Base-by-base conservation (phyloP, 148 eudicot genomes). In the Chenopodium berlandieri region DNA sequence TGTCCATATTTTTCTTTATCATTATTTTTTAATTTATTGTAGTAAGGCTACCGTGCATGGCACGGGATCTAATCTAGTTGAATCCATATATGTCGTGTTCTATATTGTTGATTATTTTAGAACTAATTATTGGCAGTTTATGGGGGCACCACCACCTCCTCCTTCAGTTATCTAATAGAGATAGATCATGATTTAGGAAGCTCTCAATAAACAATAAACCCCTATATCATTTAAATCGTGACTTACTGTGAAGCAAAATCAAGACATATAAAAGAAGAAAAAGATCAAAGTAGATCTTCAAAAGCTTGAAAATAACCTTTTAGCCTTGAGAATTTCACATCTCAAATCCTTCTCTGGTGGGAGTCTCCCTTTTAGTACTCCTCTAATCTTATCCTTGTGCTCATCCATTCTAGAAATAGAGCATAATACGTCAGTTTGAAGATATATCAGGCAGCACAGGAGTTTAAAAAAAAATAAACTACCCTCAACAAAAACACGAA, bases 301-400 rank as follows among this genome's bases (percentile, higher is more conserved):
- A 75, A 70, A 82, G 78, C 81, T 80, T 70, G 47, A 32, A 83
- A 77, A 80, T 58, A 82, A 96, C 99, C 99, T 94, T 81, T 89
- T 86, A 46, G 88, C 93, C 86, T 88, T 83, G 67, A 79, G 54
- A 79, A 92, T 85, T 88, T 94, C 97, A 44, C 80, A 84, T 78
- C 90, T 92, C 90, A 87, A 83, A 82, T 94, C 98, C 86, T 90
- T 91, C 44, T 92, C 95, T 27, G 88, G 77, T 67, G 99, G 99
- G 73, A 92, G 87, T 86, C 98, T 92, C 83, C 99, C 99, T 88
- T 96, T 96, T 81, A 92, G 86, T 67, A 89, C 90, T 83, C 87
- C 92, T 89, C 87, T 91, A 76, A 96, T 87, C 89, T 89, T 92
- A 68, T 91, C 98, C 86, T 87, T 91, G 88, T 84, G 71, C 31